Evolutionary conservation across 768 basidiomycete species (phyloP).

Genomic region (Auricularia heimuer): DNA sequence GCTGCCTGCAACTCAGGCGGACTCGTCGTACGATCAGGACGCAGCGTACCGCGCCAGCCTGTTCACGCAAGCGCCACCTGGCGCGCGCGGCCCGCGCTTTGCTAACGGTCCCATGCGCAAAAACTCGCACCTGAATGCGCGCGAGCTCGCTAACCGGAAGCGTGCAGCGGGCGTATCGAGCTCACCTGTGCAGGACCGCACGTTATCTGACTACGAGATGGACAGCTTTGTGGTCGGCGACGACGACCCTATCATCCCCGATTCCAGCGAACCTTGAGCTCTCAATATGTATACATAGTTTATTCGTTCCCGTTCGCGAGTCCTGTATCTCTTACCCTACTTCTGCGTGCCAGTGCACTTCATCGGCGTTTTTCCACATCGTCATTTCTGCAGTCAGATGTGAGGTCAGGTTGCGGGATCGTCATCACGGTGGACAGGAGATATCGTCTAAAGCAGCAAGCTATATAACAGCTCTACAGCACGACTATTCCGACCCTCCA

Average conservation of each 20-base stretch:
- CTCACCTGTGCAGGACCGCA: conserved; percentile 34
- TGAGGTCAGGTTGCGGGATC: too few species aligned
- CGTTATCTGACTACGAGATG: conserved; percentile 45
- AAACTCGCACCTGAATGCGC: not conserved
- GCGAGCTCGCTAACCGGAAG: conserved; percentile 21
- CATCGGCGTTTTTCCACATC: too few species aligned
- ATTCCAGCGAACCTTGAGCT: not conserved
- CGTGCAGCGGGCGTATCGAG: conserved; percentile 34
- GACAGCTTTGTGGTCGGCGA: conserved; percentile 79
- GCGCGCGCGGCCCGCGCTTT: conserved; percentile 42
- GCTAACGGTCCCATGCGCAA: conserved; percentile 35
- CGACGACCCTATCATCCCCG: conserved; percentile 49
- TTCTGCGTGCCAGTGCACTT: too few species aligned
- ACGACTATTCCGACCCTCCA: too few species aligned
- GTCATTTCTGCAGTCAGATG: too few species aligned
- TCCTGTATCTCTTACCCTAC: too few species aligned
- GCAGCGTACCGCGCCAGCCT: conserved; percentile 62
- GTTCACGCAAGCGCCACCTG: conserved; percentile 52
- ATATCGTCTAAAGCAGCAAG: too few species aligned
- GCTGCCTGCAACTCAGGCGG: conserved; percentile 54
- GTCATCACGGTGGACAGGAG: too few species aligned
- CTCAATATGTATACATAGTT: too few species aligned
- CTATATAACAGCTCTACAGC: too few species aligned
- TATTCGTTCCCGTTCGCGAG: too few species aligned
- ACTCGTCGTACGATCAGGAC: conserved; percentile 65